Base-by-base conservation (phyloP, 1,139 yeast species). In the Kurtzmaniella natalensis region DNA sequence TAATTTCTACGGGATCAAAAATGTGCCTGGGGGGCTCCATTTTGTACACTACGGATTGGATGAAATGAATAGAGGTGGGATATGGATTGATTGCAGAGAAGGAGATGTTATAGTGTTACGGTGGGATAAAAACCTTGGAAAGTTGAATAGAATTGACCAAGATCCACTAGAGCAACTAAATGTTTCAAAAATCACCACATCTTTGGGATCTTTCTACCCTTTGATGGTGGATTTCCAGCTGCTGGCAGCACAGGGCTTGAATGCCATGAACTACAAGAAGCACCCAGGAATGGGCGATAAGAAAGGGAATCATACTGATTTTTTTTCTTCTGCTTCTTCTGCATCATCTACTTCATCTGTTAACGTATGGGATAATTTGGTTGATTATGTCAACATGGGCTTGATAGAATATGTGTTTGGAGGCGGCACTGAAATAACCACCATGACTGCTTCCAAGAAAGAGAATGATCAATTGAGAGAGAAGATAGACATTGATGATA, bases 401-500 rank as follows among this genome's bases (percentile, higher is more conserved):
- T 31, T 50, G 2, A 28, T 58, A 3, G 48, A 48, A 27, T 59
- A 53, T 35, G 50, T 47, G 21, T 25, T 52, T n/a, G 55, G 54
- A 1, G 30, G 16, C 2, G 37, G 28, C 2, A 37, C 45, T 7
- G 47, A 44, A 20, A 36, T 58, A 8, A 45, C 44, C 25, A 54
- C 64, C 4, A 46, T 57, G 13, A 49, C 53, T 18, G 53, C 64
- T 0, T 57, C 61, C 24, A 45, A 37, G 22, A 63, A 58, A 34
- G 65, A 59, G 30, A 53, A 47, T 51, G 49, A 50, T 49, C 2
- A 39, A 55, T 3, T 11, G 41, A 18, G 56, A 50, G 8, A 41
- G 45, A 13, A 39, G 55, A 18, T 39, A 35, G 36, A 30, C 7
- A 34, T 38, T 14, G 37, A 32, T 10, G 47, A 44, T 21, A 36